Evolutionary conservation across 805 yeast genomes (phyloP), one percentile per base, ranked within the genome.

Genomic region (Kazachstania viticola): DNA sequence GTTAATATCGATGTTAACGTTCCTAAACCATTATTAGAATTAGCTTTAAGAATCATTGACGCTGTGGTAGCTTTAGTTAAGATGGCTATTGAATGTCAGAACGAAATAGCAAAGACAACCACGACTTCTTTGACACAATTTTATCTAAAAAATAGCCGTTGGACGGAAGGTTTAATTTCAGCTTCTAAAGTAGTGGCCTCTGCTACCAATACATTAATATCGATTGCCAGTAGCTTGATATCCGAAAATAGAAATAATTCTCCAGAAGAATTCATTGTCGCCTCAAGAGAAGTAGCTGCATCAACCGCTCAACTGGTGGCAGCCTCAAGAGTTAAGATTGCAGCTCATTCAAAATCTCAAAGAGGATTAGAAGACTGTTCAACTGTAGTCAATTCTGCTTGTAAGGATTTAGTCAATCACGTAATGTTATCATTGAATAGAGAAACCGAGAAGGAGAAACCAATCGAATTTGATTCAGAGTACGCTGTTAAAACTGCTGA

Each of bases 81-180:
- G 40, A 78, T 91, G 3, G 82, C 94, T 2, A 75, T 83, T 17
- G 84, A 73, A 22, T 74, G 88, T 14, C 95, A 84, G 55, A 59
- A 70, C 35, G 95, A 84, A 56, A 83, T 84, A 49, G 73, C 68
- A 29, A 64, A 82, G 2, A 65, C 73, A 36, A 72, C 84, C 11
- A 21, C 21, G 3, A 26, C 25, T 6, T 34, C 31, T 17, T 27
- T 41, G 21, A 32, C 19, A 9, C 80, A 79, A 28, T 84, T 78
- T 54, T 85, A 85, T 59, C 80, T 78, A 53, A 83, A 82, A 57
- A 80, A 84, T 54, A 84, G 76, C 55, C 69, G 88, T 46, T 84
- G 95, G 95, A 82, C 95, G 0, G 94, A 85, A 57, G 95, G 95
- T 15, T 72, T 84, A 35, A 75, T 84, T 19, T 79, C 93, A 37